Base-by-base conservation (phyloP, 768 basidiomycete genomes). In the Auriculariales sp. region DNA sequence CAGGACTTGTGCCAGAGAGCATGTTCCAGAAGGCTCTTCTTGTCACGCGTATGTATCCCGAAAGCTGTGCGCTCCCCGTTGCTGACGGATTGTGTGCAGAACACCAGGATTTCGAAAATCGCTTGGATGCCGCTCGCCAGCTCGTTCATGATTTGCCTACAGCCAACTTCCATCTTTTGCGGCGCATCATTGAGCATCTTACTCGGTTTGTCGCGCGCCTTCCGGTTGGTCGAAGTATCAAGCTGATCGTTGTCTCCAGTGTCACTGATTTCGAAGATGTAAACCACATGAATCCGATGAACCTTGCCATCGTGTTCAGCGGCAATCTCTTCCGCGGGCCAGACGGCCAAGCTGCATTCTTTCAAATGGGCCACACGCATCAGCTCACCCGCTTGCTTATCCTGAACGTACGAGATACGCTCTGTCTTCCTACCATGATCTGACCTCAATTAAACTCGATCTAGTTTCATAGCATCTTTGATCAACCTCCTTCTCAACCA, bases 201-300 rank as follows among this genome's bases (percentile, higher is more conserved):
- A 86, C 91, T 64, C 77, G 49, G 59, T 59, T 69, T 12, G 39
- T 19, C 15, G 6, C 6, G 79, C 79, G 28, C 17, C 70, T 65
- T 28, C 31, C 24, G 12, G 29, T 46, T 31, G 15, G 35, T 46
- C 22, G n/a, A 45, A 9, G 24, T 47, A 19, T 44, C 11, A 19
- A 36, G 9, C 24, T 9, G 30, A 25, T 17, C 48, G 2, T 17
- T 28, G 32, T 35, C 29, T 42, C 3, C 58, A 85, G 85, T 59
- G 83, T 90, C n/a, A 85, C 86, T 3, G 86, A 90, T 59, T 86
- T 74, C 63, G 87, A 91, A 60, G 87, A 90, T 51, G 74, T 79
- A 46, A 92, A 90, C 57, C 88, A 91, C 52, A 92, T 92, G 89
- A 86, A 83, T 2, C 79, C 85, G 1, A 81, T 89, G 55, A 79